Conservation (phyloP, 768 basidiomycete species). For the Suillus subaureus region DNA sequence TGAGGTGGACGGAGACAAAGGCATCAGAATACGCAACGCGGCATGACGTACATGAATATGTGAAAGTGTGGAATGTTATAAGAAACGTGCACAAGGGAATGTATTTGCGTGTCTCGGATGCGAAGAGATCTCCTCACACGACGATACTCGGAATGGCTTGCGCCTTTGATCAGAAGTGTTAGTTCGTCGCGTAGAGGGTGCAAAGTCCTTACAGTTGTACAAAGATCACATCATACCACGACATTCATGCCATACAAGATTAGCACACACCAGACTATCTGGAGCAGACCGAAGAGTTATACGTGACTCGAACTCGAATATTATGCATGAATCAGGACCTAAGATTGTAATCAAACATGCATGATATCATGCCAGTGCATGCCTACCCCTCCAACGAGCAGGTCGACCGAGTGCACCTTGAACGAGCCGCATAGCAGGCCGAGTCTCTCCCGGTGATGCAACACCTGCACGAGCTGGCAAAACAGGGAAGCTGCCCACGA, state of each 20-base stretch:
- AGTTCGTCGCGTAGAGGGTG: background rate
- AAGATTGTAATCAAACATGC: slow-evolving; percentile 2
- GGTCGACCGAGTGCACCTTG: slow-evolving; percentile 50
- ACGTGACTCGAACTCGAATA: background rate
- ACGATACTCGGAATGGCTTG: background rate
- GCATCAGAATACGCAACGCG: background rate
- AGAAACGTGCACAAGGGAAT: background rate
- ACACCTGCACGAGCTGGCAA: slow-evolving; percentile 49
- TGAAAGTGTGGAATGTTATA: background rate
- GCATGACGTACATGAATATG: background rate
- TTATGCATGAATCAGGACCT: background rate
- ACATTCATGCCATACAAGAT: background rate
- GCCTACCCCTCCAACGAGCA: slow-evolving; percentile 17
- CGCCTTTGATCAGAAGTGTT: background rate
- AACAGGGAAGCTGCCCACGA: slow-evolving; percentile 27
- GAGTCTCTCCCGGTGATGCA: slow-evolving; percentile 57
- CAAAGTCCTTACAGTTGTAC: background rate
- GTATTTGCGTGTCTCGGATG: background rate
- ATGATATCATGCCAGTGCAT: background rate
- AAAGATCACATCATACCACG: background rate
- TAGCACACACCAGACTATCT: background rate
- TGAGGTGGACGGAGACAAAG: background rate
- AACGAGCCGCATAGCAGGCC: slow-evolving; percentile 55
- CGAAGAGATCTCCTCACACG: background rate
- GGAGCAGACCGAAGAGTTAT: background rate